Evolutionary conservation across 2,329 filamentous ascomycete genomes (phyloP), one percentile per base, ranked within the genome.

Genomic region (Pestalotiopsis sp.): DNA sequence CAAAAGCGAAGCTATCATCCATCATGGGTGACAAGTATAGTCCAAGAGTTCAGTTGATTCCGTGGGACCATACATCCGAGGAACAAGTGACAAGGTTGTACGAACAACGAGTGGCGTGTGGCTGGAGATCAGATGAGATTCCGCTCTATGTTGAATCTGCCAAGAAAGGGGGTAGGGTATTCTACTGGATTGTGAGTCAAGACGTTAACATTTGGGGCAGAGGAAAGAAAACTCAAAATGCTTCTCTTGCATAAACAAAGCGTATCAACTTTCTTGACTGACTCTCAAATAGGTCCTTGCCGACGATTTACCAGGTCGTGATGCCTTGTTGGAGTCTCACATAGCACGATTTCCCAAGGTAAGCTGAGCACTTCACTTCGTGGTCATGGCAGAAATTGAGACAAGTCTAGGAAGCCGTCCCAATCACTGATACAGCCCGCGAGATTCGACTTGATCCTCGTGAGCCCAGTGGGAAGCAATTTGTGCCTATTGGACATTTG

Each of bases 31-130:
- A 1, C 1, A 9, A 52, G 45, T n/a, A 62, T 67, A 36, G 20
- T 9, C 36, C 31, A 31, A 60, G 52, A 45, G 49, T 57, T 5
- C 31, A 76, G 67, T 77, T 86, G 52, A 74, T 86, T 23, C 83
- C 83, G 9, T 86, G 81, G 81, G 83, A 86, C 68, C 75, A 80
- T 11, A 72, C 71, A 17, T 81, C 78, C 59, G 75, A 77, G 9
- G 74, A 75, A n/a, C 84, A 86, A 66, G 74, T 77, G 41, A 70
- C 80, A 67, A 77, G 84, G 49, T 73, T 86, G 73, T 74, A 78
- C 52, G 77, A 81, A 36, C 84, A 86, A 72, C 80, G 84, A 14
- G 72, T 84, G 13, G 80, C 80, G 3, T 86, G 84, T 70, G 82
- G 82, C 17, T 86, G 84, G 84, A 77, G 80, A 56, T 67, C 72